Evolutionary conservation across 805 yeast genomes (phyloP).

Genomic region (Clavispora asparagi): DNA sequence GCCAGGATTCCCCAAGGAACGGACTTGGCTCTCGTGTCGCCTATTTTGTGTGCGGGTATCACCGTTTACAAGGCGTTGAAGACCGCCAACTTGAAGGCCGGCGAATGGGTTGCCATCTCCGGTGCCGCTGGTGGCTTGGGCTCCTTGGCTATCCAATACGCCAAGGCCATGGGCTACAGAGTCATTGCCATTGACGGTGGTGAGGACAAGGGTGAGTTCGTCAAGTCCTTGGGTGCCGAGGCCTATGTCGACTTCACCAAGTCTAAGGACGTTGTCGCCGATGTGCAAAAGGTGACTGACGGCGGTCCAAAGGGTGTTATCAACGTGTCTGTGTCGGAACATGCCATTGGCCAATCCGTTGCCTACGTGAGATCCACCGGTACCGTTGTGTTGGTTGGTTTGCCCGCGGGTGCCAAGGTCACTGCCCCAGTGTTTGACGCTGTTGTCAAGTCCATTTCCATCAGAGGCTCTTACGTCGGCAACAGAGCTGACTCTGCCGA

Average conservation of each 20-base stretch:
- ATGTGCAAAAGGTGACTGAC: constrained; percentile 50
- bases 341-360: constrained; percentile 47
- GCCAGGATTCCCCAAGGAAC: constrained; percentile 71
- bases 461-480: constrained; percentile 83
- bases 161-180: constrained; percentile 71
- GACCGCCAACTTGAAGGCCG: constrained; percentile 65
- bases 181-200: constrained; percentile 72
- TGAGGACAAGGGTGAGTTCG: constrained; percentile 51
- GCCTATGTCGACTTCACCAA: constrained; percentile 25
- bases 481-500: constrained; percentile 84
- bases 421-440: constrained; percentile 65
- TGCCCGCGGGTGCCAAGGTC: constrained; percentile 76
- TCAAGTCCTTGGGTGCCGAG: constrained; percentile 25
- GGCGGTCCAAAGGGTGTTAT: constrained; percentile 78
- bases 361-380: constrained; percentile 39
- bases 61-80: constrained; percentile 88
- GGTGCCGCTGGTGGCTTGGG: constrained; percentile 85
- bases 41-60: constrained; percentile 87
- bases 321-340: constrained; percentile 70
- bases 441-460: constrained; percentile 66
- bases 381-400: constrained; percentile 48
- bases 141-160: constrained; percentile 68
- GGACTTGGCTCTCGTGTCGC: constrained; percentile 72
- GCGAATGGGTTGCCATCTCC: constrained; percentile 71
- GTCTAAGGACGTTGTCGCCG: constrained; percentile 50